These are phyloP conservation scores for Dictyostelium brefeldianum DNA, from an alignment of 78 protist species.

Conservation along the genomic window DNA sequence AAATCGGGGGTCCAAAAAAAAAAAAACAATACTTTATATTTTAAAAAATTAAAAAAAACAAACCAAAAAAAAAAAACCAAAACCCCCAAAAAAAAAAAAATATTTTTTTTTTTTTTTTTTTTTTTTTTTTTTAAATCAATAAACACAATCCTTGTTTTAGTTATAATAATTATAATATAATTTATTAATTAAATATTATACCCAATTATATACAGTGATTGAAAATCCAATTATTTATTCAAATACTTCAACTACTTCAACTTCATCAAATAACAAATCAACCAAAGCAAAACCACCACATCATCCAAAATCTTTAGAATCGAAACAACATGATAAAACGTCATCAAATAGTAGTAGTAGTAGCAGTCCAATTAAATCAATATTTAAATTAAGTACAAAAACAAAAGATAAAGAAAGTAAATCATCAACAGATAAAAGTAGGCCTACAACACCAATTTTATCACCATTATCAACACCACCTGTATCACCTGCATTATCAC, in stretches of 20 bases:
- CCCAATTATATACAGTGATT: neutral
- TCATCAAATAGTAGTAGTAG: neutral
- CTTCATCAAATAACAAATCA: neutral
- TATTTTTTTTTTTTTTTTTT: neutral
- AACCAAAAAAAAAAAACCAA: too few species aligned
- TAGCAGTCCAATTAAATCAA: conserved; percentile 14
- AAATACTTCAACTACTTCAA: neutral
- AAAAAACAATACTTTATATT: too few species aligned
- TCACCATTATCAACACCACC: neutral
- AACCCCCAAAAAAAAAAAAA: too few species aligned
- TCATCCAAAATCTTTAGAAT: conserved; percentile 1
- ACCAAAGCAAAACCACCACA: conserved; percentile 1
- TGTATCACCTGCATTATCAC: conserved; percentile 14
- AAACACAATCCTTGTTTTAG: neutral
- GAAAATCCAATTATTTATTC: neutral
- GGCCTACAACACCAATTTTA: neutral
- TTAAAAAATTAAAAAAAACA: too few species aligned
- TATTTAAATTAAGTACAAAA: conserved; percentile 15
- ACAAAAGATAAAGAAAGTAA: conserved; percentile 3
- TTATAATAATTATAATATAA: neutral
- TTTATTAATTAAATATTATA: neutral
- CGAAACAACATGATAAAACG: conserved; percentile 9
- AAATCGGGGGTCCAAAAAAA: too few species aligned
- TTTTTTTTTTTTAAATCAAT: neutral
- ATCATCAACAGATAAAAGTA: too few species aligned